Percentiles rank a stretch among this genome's conserved stretches.
phyloP scores from a whole-genome alignment of 108 stramenopile genomes.

The Cyclostephanos tholiformis region DNA sequence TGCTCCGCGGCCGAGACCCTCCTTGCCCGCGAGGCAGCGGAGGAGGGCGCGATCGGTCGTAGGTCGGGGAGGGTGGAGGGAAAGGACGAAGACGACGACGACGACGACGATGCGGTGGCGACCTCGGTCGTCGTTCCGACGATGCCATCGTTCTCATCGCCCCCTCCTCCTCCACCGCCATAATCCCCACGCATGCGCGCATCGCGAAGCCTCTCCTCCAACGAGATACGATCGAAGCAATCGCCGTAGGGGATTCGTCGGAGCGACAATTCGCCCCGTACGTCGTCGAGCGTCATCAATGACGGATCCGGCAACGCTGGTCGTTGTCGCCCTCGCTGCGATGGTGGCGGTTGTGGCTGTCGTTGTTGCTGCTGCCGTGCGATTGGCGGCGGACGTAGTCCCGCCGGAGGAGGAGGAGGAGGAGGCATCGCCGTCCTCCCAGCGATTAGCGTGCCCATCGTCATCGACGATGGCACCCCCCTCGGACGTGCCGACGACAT shows the following conservation, averaged over 20 bases:
- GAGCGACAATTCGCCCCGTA: slow-evolving; percentile 12
- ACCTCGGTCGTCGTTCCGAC: not conserved
- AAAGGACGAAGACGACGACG: too few relatives aligned
- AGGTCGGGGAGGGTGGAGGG: not conserved
- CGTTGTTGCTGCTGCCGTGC: slow-evolving; percentile 1
- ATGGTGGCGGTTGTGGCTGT: not conserved
- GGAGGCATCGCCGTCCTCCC: not conserved
- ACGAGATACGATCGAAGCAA: slow-evolving; percentile 22
- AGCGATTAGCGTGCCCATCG: not conserved
- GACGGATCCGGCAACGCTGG: slow-evolving; percentile 14
- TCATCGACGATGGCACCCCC: not conserved
- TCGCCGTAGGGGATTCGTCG: not conserved
- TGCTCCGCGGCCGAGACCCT: slow-evolving; percentile 7
- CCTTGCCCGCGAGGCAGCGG: not conserved
- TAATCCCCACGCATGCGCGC: not conserved
- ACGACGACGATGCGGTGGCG: not conserved
- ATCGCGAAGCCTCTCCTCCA: slow-evolving; percentile 18
- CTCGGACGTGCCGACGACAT: not conserved
- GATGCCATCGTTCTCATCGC: not conserved
- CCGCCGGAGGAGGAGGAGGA: not conserved
- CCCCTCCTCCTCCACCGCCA: not conserved
- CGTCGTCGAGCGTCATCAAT: slow-evolving; percentile 20
- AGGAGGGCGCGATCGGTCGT: not conserved
- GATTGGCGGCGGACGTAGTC: not conserved
- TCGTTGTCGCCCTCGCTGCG: not conserved